A percentile compares a stretch with the other conserved stretches of the same genome.
phyloP scores from a whole-genome alignment of 1,284 basidiomycete genomes.

The Kwoniella shivajii region DNA sequence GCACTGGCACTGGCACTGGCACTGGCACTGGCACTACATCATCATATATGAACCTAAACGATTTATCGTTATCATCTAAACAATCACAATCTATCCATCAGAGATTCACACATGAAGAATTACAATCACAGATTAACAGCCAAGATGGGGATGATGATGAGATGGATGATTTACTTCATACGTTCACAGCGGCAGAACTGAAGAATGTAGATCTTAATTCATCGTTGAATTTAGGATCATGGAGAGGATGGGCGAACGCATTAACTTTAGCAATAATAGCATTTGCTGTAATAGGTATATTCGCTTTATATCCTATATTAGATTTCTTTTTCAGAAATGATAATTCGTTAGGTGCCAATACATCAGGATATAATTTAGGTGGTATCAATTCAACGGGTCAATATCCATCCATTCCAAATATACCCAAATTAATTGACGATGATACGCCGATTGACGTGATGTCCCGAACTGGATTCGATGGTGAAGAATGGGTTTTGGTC shows the following conservation, averaged over 20 bases:
- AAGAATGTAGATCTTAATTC: conserved; percentile 26
- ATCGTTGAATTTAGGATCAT: conserved; percentile 55
- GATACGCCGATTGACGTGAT: conserved; percentile 65
- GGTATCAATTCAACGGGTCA: conserved; percentile 78
- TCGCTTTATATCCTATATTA: conserved; percentile 77
- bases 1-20: no score
- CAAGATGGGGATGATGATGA: conserved; percentile 51
- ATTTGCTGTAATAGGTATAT: conserved; percentile 62
- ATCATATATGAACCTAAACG: no score
- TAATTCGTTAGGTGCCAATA: conserved; percentile 25
- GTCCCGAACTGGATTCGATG: conserved; percentile 67
- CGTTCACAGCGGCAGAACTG: conserved; percentile 48
- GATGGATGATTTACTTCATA: conserved; percentile 63
- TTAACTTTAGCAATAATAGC: conserved; percentile 57
- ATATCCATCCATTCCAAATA: conserved; percentile 57
- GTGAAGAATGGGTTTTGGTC: conserved; percentile 68
- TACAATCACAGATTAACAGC: conserved; percentile 1
- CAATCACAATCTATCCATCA: not conserved
- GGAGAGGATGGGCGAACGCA: conserved; percentile 59
- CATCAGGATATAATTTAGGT: conserved; percentile 65
- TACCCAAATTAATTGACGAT: conserved; percentile 67
- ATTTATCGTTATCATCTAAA: no score
- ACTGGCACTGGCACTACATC: no score
- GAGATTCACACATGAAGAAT: conserved; percentile 1
- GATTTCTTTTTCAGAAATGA: conserved; percentile 55